Evolutionary conservation across 2,329 filamentous ascomycete genomes (phyloP).

Genomic region (Fusarium nisikadoi): DNA sequence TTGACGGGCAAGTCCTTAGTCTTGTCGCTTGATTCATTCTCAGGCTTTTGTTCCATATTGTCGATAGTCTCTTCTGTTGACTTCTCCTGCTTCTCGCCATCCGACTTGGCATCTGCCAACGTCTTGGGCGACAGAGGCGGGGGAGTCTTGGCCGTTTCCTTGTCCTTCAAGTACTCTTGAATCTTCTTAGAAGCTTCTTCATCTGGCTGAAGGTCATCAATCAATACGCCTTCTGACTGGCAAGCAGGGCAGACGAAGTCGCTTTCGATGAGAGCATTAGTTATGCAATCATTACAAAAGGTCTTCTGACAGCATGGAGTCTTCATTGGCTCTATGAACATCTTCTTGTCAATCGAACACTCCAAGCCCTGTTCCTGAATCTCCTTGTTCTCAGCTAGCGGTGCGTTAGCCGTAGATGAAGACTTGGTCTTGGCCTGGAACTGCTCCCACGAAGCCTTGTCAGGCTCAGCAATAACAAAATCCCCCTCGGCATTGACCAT

Average conservation of each 20-base stretch:
- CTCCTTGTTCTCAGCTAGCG: constrained; percentile 83
- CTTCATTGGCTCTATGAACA: constrained; percentile 99
- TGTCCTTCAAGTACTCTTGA: constrained; percentile 74
- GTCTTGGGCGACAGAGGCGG: constrained; percentile 48
- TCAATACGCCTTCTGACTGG: constrained; percentile 87
- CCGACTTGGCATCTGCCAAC: constrained; percentile 32
- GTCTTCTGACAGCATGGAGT: constrained; percentile 98
- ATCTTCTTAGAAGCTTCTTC: constrained; percentile 82
- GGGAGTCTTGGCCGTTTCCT: constrained; percentile 61
- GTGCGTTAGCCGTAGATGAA: constrained; percentile 82
- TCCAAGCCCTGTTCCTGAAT: constrained; percentile 88
- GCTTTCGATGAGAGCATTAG: constrained; percentile 97
- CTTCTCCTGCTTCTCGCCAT: constrained; percentile 38
- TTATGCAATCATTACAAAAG: constrained; percentile 99
- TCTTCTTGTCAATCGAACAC: constrained; percentile 95
- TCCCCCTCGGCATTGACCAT: constrained; percentile 99
- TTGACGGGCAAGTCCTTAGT: constrained; percentile 37
- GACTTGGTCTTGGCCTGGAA: constrained; percentile 95
- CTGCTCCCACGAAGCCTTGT: constrained; percentile 95
- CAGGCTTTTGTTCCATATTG: constrained; percentile 52
- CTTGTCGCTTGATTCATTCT: constrained; percentile 34
- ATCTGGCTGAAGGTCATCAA: constrained; percentile 89
- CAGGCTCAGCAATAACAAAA: constrained; percentile 95
- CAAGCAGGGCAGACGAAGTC: constrained; percentile 96
- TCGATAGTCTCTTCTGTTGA: constrained; percentile 51